A percentile compares a stretch with the other conserved stretches of the same genome.
Evolutionary conservation across 1,139 yeast species (phyloP).

Genomic region (Taphrina deformans): DNA sequence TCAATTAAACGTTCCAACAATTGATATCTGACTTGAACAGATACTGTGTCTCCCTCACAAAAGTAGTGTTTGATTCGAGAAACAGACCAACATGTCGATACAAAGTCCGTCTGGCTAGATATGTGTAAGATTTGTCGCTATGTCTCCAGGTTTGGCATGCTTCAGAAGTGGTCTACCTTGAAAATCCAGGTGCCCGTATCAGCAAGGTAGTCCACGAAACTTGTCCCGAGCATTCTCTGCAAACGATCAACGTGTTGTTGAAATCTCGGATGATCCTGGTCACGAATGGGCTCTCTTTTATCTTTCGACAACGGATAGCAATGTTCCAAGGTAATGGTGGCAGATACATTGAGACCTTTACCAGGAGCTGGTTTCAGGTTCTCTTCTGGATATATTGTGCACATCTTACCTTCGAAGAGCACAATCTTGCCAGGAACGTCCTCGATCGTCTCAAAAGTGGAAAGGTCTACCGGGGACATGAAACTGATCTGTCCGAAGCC

Average conservation of each 20-base stretch:
- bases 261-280: conserved; percentile 72
- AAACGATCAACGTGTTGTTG: conserved; percentile 68
- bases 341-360: conserved; percentile 78
- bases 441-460: conserved; percentile 59
- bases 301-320: conserved; percentile 77
- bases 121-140: no score
- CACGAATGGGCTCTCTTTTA: conserved; percentile 71
- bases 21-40: no score
- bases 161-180: conserved; percentile 77
- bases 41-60: no score
- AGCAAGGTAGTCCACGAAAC: conserved; percentile 75
- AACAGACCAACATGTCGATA: no score
- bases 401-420: conserved; percentile 59
- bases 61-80: no score
- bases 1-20: no score
- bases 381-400: conserved; percentile 73
- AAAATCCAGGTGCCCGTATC: conserved; percentile 82
- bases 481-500: conserved; percentile 78
- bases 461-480: conserved; percentile 76
- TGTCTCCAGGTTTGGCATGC: no score
- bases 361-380: conserved; percentile 67
- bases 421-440: conserved; percentile 67
- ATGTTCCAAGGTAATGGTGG: conserved; percentile 68
- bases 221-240: conserved; percentile 59
- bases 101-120: no score